Evolutionary conservation across 2,329 filamentous ascomycete species (phyloP).

Genomic region (Escovopsis sp.): DNA sequence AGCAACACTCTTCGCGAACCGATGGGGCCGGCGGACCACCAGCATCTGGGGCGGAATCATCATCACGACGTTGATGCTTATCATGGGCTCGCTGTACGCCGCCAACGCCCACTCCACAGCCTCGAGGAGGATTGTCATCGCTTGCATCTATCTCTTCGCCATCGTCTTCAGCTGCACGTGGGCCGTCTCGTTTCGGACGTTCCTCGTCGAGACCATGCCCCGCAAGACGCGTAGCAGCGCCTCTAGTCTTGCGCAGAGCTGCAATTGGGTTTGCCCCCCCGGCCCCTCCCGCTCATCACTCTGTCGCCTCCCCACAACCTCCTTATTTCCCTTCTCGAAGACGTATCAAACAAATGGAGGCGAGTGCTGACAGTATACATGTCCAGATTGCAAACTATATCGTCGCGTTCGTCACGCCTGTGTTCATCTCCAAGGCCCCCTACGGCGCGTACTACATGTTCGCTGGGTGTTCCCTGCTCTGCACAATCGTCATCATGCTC

Average conservation of each 20-base stretch:
- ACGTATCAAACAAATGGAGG: too few species aligned
- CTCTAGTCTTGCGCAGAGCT: conserved; percentile 35
- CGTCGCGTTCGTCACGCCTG: conserved; percentile 28
- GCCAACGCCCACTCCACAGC: conserved; percentile 18
- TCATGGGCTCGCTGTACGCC: conserved; percentile 38
- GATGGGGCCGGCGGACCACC: conserved; percentile 37
- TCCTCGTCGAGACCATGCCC: conserved; percentile 40
- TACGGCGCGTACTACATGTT: conserved; percentile 32
- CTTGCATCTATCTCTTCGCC: conserved; percentile 33
- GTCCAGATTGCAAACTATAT: conserved; percentile 26
- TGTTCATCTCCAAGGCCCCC: conserved; percentile 21
- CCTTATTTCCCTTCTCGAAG: background rate
- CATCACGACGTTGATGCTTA: conserved; percentile 34
- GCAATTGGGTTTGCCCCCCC: conserved; percentile 26
- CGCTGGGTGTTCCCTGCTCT: conserved; percentile 22
- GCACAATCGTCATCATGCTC: conserved; percentile 19
- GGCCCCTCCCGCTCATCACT: background rate
- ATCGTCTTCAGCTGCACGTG: conserved; percentile 31
- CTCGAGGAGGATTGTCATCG: conserved; percentile 34
- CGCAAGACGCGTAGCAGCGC: conserved; percentile 37
- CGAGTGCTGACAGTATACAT: background rate
- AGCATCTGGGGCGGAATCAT: conserved; percentile 35
- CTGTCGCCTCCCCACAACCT: background rate
- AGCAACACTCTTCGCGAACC: conserved; percentile 37
- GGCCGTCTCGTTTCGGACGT: conserved; percentile 38